These are phyloP conservation scores for Patellaria atrata DNA, from an alignment of 495 filamentous ascomycete species.

Conservation along the genomic window DNA sequence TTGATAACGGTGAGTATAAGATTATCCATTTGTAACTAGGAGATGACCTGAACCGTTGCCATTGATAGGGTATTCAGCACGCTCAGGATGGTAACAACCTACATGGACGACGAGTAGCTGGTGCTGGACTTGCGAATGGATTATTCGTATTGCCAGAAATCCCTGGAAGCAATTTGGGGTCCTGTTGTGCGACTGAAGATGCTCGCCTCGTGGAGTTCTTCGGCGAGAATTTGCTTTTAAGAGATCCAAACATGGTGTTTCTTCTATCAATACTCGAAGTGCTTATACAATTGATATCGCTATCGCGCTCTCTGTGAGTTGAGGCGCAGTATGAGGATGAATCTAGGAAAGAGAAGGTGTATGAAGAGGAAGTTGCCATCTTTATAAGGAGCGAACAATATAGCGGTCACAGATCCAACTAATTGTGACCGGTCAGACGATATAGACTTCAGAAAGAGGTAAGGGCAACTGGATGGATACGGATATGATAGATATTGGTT, in stretches of 20 bases:
- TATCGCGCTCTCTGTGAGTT: too few relatives aligned
- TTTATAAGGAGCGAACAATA: too few relatives aligned
- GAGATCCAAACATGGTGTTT: constrained; percentile 1
- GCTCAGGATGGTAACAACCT: constrained; percentile 5
- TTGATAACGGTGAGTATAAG: constrained; percentile 25
- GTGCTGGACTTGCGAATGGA: constrained; percentile 10
- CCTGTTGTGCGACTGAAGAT: not conserved
- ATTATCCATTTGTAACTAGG: constrained; percentile 19
- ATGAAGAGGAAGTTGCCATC: too few relatives aligned
- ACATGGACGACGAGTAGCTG: constrained; percentile 25
- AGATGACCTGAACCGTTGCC: constrained; percentile 2
- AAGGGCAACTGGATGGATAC: too few relatives aligned
- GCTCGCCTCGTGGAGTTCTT: constrained; percentile 4
- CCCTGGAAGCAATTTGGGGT: constrained; percentile 2
- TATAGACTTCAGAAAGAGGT: too few relatives aligned
- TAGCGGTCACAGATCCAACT: too few relatives aligned
- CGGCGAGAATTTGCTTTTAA: constrained; percentile 15
- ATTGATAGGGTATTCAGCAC: too few relatives aligned
- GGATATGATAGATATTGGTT: too few relatives aligned
- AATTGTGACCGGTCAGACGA: too few relatives aligned
- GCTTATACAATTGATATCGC: too few relatives aligned
- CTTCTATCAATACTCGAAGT: not conserved
- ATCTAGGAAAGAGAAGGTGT: too few relatives aligned
- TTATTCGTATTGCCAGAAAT: constrained; percentile 6
- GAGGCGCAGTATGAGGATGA: too few relatives aligned